Conservation (phyloP, 176 grass and related monocot genomes). For the Cocos nucifera region DNA sequence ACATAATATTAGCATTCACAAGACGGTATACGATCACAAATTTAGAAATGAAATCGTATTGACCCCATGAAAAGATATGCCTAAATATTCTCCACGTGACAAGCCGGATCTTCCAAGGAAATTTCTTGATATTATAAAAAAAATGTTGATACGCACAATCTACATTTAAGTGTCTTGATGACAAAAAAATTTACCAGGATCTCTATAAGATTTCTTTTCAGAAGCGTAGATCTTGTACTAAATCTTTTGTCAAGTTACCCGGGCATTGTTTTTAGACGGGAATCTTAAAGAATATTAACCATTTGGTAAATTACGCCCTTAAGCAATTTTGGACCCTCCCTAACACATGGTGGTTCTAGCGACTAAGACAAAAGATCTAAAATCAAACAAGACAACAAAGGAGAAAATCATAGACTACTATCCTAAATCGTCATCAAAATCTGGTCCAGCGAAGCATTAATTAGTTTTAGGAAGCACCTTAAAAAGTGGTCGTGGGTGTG, state of each 20-base stretch:
- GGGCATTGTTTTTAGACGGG: slow-evolving; percentile 7
- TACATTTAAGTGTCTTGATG: too few species aligned
- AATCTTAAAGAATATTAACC: slow-evolving; percentile 22
- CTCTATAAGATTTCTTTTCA: slow-evolving; percentile 8
- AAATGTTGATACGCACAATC: too few species aligned
- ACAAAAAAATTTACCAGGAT: slow-evolving; percentile 19
- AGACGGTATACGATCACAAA: too few species aligned
- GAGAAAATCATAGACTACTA: slow-evolving; percentile 5
- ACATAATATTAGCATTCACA: too few species aligned
- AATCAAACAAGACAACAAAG: slow-evolving; percentile 17
- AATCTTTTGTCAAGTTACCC: slow-evolving; percentile 21
- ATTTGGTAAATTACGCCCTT: slow-evolving; percentile 1
- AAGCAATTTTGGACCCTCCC: slow-evolving; percentile 7
- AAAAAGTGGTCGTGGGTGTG: too few species aligned
- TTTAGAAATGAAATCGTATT: too few species aligned
- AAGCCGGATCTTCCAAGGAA: too few species aligned
- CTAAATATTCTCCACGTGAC: too few species aligned
- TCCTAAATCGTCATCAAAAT: slow-evolving; percentile 26
- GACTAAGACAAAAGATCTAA: slow-evolving; percentile 3
- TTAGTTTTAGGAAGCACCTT: too few species aligned
- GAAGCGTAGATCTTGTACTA: slow-evolving; percentile 10
- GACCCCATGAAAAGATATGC: too few species aligned
- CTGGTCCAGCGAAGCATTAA: slow-evolving; percentile 4
- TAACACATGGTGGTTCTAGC: not conserved
- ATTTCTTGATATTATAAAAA: too few species aligned